Evolutionary conservation across 768 basidiomycete genomes (phyloP), one percentile per base, ranked within the genome.

Genomic region (Boletales sp.): DNA sequence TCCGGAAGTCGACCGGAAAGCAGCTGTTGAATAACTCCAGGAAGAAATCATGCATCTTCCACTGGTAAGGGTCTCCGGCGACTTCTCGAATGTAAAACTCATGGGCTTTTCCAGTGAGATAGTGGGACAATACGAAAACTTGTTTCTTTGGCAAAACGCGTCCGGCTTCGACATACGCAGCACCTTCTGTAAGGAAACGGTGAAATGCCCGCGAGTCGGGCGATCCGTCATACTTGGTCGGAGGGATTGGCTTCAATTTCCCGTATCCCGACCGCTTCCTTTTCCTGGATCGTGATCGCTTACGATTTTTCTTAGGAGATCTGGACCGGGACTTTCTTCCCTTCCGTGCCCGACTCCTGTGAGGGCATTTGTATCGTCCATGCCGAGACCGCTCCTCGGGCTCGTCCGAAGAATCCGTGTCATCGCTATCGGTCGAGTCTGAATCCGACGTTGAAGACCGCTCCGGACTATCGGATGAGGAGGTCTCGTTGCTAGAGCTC

Each of bases 1-100:
- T 40, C 1, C 57, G 27, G 50, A 57, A 72, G 40, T 69, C 52
- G 0, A 59, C 15, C 3, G 70, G 72, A 47, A 74, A 74, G 32
- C 63, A 69, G 18, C 62, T 61, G 35, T 71, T 63, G 39, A 66
- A 72, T 2, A 74, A 29, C 19, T 49, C 66, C 5, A 40, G 31
- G 37, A 71, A 68, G 51, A 72, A 70, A 7, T 55, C 31, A 3
- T 52, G 21, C 0, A 68, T 19, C 3, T 17, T 54, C 62, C 61
- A 72, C 2, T 53, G n/a, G 10, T 59, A 40, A 0, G 53, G 49
- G 3, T 55, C 45, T 0, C 40, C 19, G 0, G 60, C 48, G 0
- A 72, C 62, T 10, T 60, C 54, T 2, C 45, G 48, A 12, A 56
- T 58, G 29, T 67, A 71, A 32, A 60, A 71, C 8, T 53, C 55